These are phyloP conservation scores for Torulaspora gathmanii DNA, from an alignment of 805 yeast species.

Conservation along the genomic window DNA sequence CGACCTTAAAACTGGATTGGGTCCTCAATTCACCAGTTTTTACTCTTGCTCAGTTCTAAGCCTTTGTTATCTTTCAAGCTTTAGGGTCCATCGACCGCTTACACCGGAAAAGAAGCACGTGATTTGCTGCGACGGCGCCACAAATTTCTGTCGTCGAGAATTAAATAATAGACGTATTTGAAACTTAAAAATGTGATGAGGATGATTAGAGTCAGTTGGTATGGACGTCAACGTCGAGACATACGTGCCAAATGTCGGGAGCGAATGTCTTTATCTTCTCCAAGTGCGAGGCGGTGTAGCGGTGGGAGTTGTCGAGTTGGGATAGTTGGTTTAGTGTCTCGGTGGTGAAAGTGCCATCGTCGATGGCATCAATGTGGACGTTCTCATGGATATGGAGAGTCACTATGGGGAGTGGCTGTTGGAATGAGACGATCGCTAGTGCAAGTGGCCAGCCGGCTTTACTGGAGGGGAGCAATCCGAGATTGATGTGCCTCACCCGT, in stretches of 20 bases:
- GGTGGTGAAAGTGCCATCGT: slow-evolving; percentile 15
- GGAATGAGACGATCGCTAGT: slow-evolving; percentile 13
- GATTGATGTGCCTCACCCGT: slow-evolving; percentile 52
- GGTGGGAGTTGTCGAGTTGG: slow-evolving; percentile 5
- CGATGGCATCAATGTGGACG: slow-evolving; percentile 45
- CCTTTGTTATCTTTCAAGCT: not conserved
- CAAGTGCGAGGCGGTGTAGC: slow-evolving; percentile 35
- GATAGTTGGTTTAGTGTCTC: slow-evolving; percentile 4
- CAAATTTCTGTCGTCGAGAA: not conserved
- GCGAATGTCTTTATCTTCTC: slow-evolving; percentile 80
- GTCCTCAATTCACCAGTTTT: not conserved
- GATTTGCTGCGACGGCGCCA: not conserved
- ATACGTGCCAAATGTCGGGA: slow-evolving; percentile 80
- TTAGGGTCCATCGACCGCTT: not conserved
- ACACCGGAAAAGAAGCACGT: not conserved
- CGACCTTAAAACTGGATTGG: not conserved
- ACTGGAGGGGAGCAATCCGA: slow-evolving; percentile 77
- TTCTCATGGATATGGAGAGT: slow-evolving; percentile 73
- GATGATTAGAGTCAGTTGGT: not conserved
- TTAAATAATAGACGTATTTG: not conserved
- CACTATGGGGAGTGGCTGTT: slow-evolving; percentile 18
- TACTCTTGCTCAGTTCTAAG: not conserved
- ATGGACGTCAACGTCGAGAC: slow-evolving; percentile 41
- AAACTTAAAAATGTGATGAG: not conserved
- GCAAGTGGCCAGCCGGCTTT: slow-evolving; percentile 56